Base-by-base conservation (phyloP, 495 filamentous ascomycete genomes). In the Sphaerosporella brunnea region DNA sequence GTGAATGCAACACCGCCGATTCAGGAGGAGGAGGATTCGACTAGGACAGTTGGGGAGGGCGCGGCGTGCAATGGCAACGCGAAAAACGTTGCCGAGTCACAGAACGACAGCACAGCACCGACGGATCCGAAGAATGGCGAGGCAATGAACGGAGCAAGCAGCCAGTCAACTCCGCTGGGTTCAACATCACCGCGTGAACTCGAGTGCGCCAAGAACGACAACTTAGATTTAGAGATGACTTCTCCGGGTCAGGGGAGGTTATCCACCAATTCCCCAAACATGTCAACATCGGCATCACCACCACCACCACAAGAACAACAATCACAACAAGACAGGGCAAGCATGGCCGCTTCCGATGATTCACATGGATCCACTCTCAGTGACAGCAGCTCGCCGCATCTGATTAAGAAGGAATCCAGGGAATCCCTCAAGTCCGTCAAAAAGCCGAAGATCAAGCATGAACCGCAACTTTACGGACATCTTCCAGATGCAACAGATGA, bases 401-500 rank as follows among this genome's bases (percentile, higher is more conserved):
- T n/a, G n/a, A n/a, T n/a, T n/a, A 32, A 32, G 13, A 32, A 5
- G 28, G 28, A 32, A 32, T 13, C 28, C 7, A 32, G 13, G 28
- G 28, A 32, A 32, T n/a, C n/a, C n/a, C 28, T 5, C 5, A 32
- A 32, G 13, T 32, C 28, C 7, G 28, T 5, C 5, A 32, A 32
- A 13, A 32, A 32, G 28, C 13, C 35, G 4, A 37, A 42, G 5
- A 11, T 43, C n/a, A 43, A 43, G 26, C 23, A 43, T 23, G 40
- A 43, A 23, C 21, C 24, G 11, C 21, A 24, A 18, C 2, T 43
- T 25, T 43, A 43, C 18, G 3, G 3, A 24, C 13, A 43, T 26
- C 18, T 43, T 4, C 40, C 40, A 10, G 43, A 46, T 34, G 78
- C 73, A 53, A 92, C 83, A 4, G 66, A 65, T 5, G 83, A 92